Evolutionary conservation across 2,329 filamentous ascomycete genomes (phyloP).

Genomic region (Venturia aucupariae): DNA sequence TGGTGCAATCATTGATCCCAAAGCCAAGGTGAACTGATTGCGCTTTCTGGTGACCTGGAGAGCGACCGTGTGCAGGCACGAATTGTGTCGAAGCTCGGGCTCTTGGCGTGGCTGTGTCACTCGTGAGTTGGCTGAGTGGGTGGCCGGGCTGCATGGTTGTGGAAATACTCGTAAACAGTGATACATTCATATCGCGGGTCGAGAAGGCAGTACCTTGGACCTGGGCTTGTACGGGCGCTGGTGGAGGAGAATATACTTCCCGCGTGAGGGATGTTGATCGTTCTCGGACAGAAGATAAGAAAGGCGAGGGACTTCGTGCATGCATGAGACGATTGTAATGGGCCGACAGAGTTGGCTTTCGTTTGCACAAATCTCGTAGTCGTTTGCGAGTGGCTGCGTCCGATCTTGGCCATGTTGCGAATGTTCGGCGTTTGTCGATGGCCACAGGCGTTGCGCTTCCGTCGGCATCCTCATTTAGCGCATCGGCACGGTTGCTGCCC

Average conservation of each 20-base stretch:
- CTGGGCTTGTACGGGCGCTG: neutral
- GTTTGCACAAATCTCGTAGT: slow-evolving; percentile 50
- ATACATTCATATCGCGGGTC: slow-evolving; percentile 42
- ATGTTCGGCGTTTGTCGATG: slow-evolving; percentile 25
- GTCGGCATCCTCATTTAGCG: slow-evolving; percentile 27
- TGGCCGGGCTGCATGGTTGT: slow-evolving; percentile 42
- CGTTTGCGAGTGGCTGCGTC: slow-evolving; percentile 50
- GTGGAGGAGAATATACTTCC: slow-evolving; percentile 9
- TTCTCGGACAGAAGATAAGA: slow-evolving; percentile 30
- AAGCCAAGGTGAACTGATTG: slow-evolving; percentile 40
- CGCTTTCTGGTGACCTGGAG: slow-evolving; percentile 43
- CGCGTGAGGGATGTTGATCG: slow-evolving; percentile 10
- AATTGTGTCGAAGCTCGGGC: slow-evolving; percentile 32
- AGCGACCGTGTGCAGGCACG: slow-evolving; percentile 26
- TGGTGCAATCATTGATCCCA: slow-evolving; percentile 25
- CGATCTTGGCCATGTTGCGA: slow-evolving; percentile 45
- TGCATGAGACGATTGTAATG: slow-evolving; percentile 55
- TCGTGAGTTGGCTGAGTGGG: slow-evolving; percentile 37
- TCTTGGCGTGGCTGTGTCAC: slow-evolving; percentile 22
- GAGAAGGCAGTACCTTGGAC: slow-evolving; percentile 26
- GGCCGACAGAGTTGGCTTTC: slow-evolving; percentile 52
- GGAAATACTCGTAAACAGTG: slow-evolving; percentile 42
- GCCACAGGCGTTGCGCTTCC: slow-evolving; percentile 30
- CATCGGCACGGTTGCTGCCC: slow-evolving; percentile 19
- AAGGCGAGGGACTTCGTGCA: slow-evolving; percentile 51